Base-by-base conservation (phyloP, 768 basidiomycete genomes). In the Asterophora parasitica region DNA sequence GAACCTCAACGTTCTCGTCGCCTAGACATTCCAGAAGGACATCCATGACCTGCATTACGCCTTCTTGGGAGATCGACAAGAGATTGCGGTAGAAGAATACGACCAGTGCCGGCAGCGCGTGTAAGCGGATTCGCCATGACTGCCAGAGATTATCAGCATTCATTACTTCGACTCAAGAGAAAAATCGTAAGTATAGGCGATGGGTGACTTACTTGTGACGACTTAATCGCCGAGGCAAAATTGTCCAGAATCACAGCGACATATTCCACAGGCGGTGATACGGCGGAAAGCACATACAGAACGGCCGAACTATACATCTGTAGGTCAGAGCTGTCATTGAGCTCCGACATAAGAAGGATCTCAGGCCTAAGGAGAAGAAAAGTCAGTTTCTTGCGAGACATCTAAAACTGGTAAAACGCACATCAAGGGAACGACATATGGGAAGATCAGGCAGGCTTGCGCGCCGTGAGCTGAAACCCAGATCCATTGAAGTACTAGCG, bases 51-150 rank as follows among this genome's bases (percentile, higher is more conserved):
- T 76, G 79, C 23, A 77, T 73, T 38, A 89, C 77, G 31, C 79
- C 81, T 15, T 74, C 67, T 40, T 83, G 75, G 31, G 88, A 80
- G 40, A 94, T 79, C 46, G 83, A 78, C 50, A 92, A 67, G 47
- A 94, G 75, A 61, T 94, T 92, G 39, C 92, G 80, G 65, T 92
- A 94, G 73, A 92, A 94, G 66, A 94, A 90, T 30, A 92, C 83
- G 26, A 90, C 84, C 51, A 96, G 67, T 23, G 88, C 83, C n/a
- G 92, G 92, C 49, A 95, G 69, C 16, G 88, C 85, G 65, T 92
- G 86, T 30, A 92, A 73, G 4, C 91, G 83, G 58, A 93, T 91
- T 46, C 89, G 79, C 92, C 92, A 96, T 6, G 89, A 92, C 90
- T 92, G 51, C 31, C 4, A 39, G 49, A 27, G 7, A 8, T 19